Conservation (phyloP, 1,139 yeast genomes). For the Petasospora rhodanensis region DNA sequence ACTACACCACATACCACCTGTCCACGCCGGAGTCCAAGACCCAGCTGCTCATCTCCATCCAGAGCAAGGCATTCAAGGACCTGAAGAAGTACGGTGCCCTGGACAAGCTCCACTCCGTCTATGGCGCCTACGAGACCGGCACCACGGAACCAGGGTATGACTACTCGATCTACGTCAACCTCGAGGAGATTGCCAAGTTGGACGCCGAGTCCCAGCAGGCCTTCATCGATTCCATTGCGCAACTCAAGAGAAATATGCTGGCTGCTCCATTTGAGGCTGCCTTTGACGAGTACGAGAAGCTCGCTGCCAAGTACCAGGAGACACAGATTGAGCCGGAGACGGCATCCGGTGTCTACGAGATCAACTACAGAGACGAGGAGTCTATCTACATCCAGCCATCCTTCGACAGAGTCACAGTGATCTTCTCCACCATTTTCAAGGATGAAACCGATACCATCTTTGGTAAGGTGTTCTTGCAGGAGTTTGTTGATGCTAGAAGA, state of each 20-base stretch:
- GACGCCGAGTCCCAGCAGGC: slow-evolving; percentile 44
- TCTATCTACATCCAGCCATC: slow-evolving; percentile 87
- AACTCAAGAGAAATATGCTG: slow-evolving; percentile 79
- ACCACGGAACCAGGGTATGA: slow-evolving; percentile 75
- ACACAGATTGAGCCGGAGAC: slow-evolving; percentile 41
- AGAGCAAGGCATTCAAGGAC: slow-evolving; percentile 74
- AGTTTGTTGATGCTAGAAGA: slow-evolving; percentile 95
- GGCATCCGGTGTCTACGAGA: slow-evolving; percentile 59
- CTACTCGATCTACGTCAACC: slow-evolving; percentile 69
- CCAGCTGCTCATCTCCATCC: slow-evolving; percentile 61
- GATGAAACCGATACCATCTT: slow-evolving; percentile 96
- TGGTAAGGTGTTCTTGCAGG: slow-evolving; percentile 94
- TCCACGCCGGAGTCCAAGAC: slow-evolving; percentile 74
- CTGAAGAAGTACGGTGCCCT: slow-evolving; percentile 62
- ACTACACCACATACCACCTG: slow-evolving; percentile 89
- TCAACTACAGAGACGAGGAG: slow-evolving; percentile 91
- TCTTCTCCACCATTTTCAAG: slow-evolving; percentile 88
- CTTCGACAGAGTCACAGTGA: slow-evolving; percentile 93
- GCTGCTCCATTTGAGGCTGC: slow-evolving; percentile 94
- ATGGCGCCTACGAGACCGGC: slow-evolving; percentile 35
- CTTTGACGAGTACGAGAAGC: slow-evolving; percentile 68
- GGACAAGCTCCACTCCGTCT: slow-evolving; percentile 37
- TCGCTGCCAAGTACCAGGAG: slow-evolving; percentile 53
- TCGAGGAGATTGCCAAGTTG: slow-evolving; percentile 33
- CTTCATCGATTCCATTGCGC: slow-evolving; percentile 60